These are phyloP conservation scores for Boechera divaricarpa DNA, from an alignment of 345 rosid species.

Conservation along the genomic window DNA sequence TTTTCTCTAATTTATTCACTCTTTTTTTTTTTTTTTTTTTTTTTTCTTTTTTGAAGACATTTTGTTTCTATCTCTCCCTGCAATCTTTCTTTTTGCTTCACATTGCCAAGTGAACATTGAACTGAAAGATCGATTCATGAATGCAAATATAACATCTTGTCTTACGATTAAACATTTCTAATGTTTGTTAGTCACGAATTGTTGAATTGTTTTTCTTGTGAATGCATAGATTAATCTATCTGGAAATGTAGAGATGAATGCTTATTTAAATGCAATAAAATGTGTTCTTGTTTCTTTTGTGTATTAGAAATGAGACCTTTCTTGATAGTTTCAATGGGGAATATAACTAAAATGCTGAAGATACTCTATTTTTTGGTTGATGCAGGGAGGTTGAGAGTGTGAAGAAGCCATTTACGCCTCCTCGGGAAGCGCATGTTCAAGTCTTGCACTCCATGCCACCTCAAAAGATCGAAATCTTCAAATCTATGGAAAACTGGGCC, in stretches of 20 bases:
- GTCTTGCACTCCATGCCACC: conserved; percentile 92
- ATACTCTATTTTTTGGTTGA: conserved; percentile 2
- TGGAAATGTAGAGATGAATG: conserved; percentile 7
- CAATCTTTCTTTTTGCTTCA: not conserved
- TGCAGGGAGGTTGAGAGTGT: conserved; percentile 73
- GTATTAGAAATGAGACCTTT: not conserved
- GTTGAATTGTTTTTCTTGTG: conserved; percentile 2
- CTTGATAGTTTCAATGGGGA: not conserved
- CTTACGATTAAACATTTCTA: not conserved
- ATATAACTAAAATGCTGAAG: conserved; percentile 17
- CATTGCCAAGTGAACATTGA: conserved; percentile 12
- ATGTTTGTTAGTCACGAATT: not conserved
- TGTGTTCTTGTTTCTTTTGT: conserved; percentile 20
- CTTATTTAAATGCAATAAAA: not conserved
- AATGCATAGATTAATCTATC: not conserved
- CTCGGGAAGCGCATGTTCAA: conserved; percentile 80
- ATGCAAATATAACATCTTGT: conserved; percentile 9
- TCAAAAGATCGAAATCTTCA: conserved; percentile 86
- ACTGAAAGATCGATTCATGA: not conserved
- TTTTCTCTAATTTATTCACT: not conserved
- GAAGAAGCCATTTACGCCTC: conserved; percentile 83
- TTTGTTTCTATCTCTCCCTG: conserved; percentile 21
- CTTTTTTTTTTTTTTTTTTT: not conserved
- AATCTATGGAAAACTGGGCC: conserved; percentile 90
- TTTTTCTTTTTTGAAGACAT: conserved; percentile 8